A percentile compares a stretch with the other conserved stretches of the same genome.
Conservation (phyloP, 352 stramenopile genomes). For the Thalassiosira hispida region DNA sequence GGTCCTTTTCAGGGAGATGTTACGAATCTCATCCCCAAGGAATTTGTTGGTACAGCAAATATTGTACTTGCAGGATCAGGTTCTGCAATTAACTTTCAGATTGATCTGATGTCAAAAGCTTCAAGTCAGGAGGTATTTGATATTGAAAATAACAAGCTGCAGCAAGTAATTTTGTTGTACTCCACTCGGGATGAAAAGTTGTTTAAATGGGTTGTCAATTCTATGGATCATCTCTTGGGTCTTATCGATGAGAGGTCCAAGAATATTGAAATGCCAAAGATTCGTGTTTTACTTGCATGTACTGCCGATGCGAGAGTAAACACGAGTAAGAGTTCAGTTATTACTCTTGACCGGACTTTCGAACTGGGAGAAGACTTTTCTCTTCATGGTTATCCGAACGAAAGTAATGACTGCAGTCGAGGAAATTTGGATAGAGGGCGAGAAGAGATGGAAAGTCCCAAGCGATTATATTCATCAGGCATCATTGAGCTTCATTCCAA, state of each 20-base stretch:
- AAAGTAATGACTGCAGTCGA: background rate
- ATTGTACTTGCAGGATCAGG: conserved; percentile 27
- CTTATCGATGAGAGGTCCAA: background rate
- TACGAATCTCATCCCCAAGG: conserved; percentile 1
- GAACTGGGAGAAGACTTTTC: background rate
- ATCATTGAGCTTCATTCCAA: conserved; percentile 5
- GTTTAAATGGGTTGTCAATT: background rate
- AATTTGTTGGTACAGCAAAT: background rate
- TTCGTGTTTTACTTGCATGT: background rate
- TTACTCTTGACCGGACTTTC: background rate
- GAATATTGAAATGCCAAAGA: background rate
- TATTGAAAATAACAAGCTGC: conserved; percentile 9
- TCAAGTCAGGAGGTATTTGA: conserved; percentile 3
- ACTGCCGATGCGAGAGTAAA: background rate
- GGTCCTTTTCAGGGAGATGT: background rate
- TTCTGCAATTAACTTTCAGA: conserved; percentile 32
- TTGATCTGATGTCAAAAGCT: conserved; percentile 15
- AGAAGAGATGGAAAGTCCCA: background rate
- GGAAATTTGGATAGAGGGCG: background rate
- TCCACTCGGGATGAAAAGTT: background rate
- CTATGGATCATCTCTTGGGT: background rate
- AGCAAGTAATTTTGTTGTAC: conserved; percentile 7
- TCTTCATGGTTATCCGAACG: background rate
- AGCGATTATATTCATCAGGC: background rate
- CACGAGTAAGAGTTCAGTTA: background rate